Base-by-base conservation (phyloP, 2,329 filamentous ascomycete genomes). In the Teratosphaeria epicoccoides region DNA sequence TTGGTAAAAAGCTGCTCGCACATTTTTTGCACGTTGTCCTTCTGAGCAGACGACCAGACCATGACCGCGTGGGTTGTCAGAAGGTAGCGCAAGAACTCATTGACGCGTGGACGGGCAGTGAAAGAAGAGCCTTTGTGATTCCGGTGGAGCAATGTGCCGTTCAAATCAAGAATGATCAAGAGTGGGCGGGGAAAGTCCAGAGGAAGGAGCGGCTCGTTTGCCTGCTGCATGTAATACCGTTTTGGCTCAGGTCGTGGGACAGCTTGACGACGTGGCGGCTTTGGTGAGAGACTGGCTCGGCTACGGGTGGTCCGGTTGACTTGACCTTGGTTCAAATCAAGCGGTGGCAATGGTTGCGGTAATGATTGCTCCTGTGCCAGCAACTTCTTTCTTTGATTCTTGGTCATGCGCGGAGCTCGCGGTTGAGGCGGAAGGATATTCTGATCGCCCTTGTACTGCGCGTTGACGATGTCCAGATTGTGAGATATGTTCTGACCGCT, bases 161-260 rank as follows among this genome's bases (percentile, higher is more conserved):
- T 98, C 33, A 98, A 79, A 70, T 98, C 93, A 55, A 97, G 80
- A 46, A 97, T 80, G 48, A 98, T 75, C 22, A 98, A 81, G 28
- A 95, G 77, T 1, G 56, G 58, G 2, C 57, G 59, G n/a, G 64
- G 59, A 4, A 26, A 24, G 24, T 49, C 24, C 2, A 57, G 49
- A 12, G 25, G 24, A 10, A 48, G 52, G 4, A 59, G 50, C 20
- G 46, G 29, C 33, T 56, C 20, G 2, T 50, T 26, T 6, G 58
- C 57, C 44, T 53, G 37, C 11, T 54, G 33, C 6, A 59, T 33
- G 54, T 66, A 66, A 2, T 46, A 17, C 12, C 45, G 6, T 2
- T 57, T 57, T 12, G 62, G 63, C 24, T 44, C 29, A 6, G 63
- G 64, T n/a, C 56, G 52, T 14, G 51, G 43, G 20, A 64, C 17